These are phyloP conservation scores for Aspergillus latus DNA, from an alignment of 2,329 filamentous ascomycete genomes.

Conservation along the genomic window DNA sequence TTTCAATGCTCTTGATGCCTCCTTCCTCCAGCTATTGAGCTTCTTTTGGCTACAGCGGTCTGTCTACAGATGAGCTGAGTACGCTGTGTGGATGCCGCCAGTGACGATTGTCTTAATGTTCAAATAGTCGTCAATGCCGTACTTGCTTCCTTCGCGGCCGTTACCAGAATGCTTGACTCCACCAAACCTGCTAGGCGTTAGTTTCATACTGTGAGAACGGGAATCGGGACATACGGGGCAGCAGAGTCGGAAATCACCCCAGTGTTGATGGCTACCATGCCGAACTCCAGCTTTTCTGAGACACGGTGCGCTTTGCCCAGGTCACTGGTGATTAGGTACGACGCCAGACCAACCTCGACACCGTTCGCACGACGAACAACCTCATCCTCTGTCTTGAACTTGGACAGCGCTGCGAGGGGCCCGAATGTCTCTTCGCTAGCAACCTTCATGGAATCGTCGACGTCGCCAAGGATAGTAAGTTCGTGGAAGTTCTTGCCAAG, in stretches of 20 bases:
- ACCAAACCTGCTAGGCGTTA: slow-evolving; percentile 55
- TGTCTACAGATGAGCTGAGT: neutral
- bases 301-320: slow-evolving; percentile 55
- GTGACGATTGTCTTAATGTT: slow-evolving; percentile 58
- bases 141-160: slow-evolving; percentile 71
- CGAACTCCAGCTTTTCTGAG: slow-evolving; percentile 49
- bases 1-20: neutral
- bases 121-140: slow-evolving; percentile 72
- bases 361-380: neutral
- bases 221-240: slow-evolving; percentile 11
- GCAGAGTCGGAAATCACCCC: slow-evolving; percentile 11
- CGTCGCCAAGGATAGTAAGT: slow-evolving; percentile 80
- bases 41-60: neutral
- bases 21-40: neutral
- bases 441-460: slow-evolving; percentile 77
- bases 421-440: slow-evolving; percentile 88
- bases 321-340: slow-evolving; percentile 76
- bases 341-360: neutral
- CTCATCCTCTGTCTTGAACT: neutral
- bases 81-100: neutral
- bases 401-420: slow-evolving; percentile 79
- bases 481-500: slow-evolving; percentile 80
- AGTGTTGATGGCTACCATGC: slow-evolving; percentile 26
- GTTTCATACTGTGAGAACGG: neutral
- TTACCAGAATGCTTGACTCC: slow-evolving; percentile 78